Percentiles rank a stretch among this genome's conserved stretches.
Conservation (phyloP, 2,329 filamentous ascomycete genomes). For the Aureobasidium musti region DNA sequence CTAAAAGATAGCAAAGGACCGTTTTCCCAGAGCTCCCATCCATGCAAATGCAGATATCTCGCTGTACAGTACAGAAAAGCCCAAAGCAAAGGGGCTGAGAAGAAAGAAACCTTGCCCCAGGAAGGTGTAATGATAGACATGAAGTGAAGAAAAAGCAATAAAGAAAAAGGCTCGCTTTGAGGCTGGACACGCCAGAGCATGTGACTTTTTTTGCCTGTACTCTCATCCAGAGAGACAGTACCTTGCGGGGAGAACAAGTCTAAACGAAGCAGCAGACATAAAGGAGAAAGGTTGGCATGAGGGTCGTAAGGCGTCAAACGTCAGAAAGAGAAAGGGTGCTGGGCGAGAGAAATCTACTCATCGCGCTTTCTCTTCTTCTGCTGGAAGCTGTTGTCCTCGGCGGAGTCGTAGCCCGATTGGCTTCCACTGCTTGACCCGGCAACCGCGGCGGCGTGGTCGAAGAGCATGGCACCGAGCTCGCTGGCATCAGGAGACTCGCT, state of each 20-base stretch:
- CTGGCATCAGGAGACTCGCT: slow-evolving; percentile 57
- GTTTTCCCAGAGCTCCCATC: slow-evolving; percentile 26
- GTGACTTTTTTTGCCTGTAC: slow-evolving; percentile 16
- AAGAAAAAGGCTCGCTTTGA: slow-evolving; percentile 6
- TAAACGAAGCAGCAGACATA: slow-evolving; percentile 6
- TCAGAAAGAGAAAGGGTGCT: slow-evolving; percentile 17
- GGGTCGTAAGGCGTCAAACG: slow-evolving; percentile 22
- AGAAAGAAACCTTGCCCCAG: slow-evolving; percentile 17
- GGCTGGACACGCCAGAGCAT: slow-evolving; percentile 13
- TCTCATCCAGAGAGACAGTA: slow-evolving; percentile 13
- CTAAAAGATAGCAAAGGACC: slow-evolving; percentile 17
- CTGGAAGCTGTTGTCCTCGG: slow-evolving; percentile 39
- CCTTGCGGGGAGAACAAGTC: slow-evolving; percentile 15
- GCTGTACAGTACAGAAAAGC: slow-evolving; percentile 26
- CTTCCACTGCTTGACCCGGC: slow-evolving; percentile 61
- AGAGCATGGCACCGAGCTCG: slow-evolving; percentile 74
- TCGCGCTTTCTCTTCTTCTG: slow-evolving; percentile 51
- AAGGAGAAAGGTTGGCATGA: slow-evolving; percentile 13
- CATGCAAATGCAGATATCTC: slow-evolving; percentile 21
- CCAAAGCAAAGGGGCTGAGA: background rate
- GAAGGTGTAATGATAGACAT: slow-evolving; percentile 28
- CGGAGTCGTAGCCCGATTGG: slow-evolving; percentile 35
- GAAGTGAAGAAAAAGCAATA: slow-evolving; percentile 28
- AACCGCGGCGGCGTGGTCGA: slow-evolving; percentile 71
- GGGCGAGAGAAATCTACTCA: slow-evolving; percentile 38